Evolutionary conservation across 2,329 filamentous ascomycete genomes (phyloP), one percentile per base, ranked within the genome.

Genomic region (Albifimbria verrucaria): DNA sequence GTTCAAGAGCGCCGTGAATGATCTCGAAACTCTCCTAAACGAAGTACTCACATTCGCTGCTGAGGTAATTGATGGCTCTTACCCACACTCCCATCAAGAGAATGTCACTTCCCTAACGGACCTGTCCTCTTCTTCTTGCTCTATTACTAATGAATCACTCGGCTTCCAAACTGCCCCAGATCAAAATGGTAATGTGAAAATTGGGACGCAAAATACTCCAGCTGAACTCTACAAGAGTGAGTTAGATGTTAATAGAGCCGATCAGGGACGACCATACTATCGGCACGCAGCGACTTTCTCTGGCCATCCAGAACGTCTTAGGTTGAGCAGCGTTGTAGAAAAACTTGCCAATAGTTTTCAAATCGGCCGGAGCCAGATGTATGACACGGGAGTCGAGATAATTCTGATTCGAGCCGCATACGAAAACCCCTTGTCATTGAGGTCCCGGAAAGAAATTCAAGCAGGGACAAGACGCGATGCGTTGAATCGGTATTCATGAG

Each of bases 1-100:
- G 7, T 73, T 77, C 55, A 69, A 67, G 43, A 66, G 60, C 6
- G 68, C 72, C 3, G 65, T 77, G 32, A 65, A 64, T 32, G 72
- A 79, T 53, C 64, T 80, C 23, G 77, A 81, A 54, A 66, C 71
- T 22, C 69, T 81, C 18, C 59, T 81, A 6, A 71, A 66, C 26
- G 77, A 81, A 60, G 76, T 76, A 11, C 58, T 79, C 9, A 62
- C 68, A 2, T 62, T 80, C 42, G 77, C 75, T 11, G 68, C 72
- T 18, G 68, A 75, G 49, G 71, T 68, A 11, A 66, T 72, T 4
- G 68, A 72, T 26, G 62, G 56, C 11, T 65, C 70, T 17, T 63
- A 68, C 32, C 52, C 49, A n/a, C n/a, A n/a, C n/a, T n/a, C n/a
- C n/a, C n/a, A n/a, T n/a, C n/a, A n/a, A n/a, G n/a, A n/a, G n/a